Base-by-base conservation (phyloP, 495 filamentous ascomycete genomes). In the Neurospora africana region DNA sequence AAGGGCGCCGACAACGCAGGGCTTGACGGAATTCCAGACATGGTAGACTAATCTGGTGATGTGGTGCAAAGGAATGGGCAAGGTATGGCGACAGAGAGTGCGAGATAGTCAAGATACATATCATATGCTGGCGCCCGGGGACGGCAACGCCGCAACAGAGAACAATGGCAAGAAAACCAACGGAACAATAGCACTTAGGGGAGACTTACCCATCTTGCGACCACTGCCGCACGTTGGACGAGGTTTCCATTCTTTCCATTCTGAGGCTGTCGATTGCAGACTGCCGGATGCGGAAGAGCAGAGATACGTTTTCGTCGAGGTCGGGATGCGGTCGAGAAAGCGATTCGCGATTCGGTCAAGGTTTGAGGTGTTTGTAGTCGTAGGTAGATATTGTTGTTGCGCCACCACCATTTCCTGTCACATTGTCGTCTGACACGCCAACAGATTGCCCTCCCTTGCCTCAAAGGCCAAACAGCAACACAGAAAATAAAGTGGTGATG, bases 201-300 rank as follows among this genome's bases (percentile, higher is more conserved):
- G 21, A 35, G 5, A 71, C 77, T 74, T 74, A 77, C 75, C 41
- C 43, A 1, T 75, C 72, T 30, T 70, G 71, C 72, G 73, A 70
- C 74, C 76, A 76, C 21, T 68, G 68, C 69, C 75, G 69, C 23
- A 36, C 41, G 36, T 65, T 73, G 65, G 58, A 8, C 33, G 70
- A 38, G 61, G 72, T 69, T 73, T 78, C 75, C 78, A 79, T 79
- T 47, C 36, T 71, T 8, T 36, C 7, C 7, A 36, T 9, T 17
- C 53, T 15, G 13, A 30, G 5, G 13, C 23, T 3, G 23, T 61
- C 23, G 30, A 61, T 61, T 61, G 53, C 53, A 30, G 53, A 6
- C 21, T 61, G 23, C 53, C 53, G 53, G 53, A 23, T 61, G 21
- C 23, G 23, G 53, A 61, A 61, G 44, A 30, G 53, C 53, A 30